Percentiles rank a stretch among this genome's conserved stretches.
These are phyloP conservation scores for Biscutella auriculata DNA, from an alignment of 441 rosid species.

Conservation along the genomic window DNA sequence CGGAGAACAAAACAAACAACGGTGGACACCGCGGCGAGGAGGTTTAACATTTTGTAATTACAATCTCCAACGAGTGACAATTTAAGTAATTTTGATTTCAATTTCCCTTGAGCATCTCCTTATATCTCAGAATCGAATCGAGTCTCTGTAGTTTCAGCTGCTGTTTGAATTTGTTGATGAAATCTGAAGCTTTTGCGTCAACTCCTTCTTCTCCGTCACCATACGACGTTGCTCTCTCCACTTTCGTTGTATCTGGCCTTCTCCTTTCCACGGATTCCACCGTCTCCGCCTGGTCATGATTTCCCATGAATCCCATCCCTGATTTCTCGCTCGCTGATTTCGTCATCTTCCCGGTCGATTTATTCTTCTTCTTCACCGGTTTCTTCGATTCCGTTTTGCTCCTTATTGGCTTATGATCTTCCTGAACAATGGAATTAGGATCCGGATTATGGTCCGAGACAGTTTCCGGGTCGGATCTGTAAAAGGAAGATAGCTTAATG, in stretches of 20 bases:
- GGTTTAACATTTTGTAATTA: neutral
- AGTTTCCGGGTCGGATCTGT: slow-evolving; percentile 29
- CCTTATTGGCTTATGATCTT: slow-evolving; percentile 23
- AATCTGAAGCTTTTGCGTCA: slow-evolving; percentile 78
- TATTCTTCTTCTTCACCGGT: slow-evolving; percentile 16
- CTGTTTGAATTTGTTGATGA: slow-evolving; percentile 64
- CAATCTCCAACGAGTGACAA: neutral
- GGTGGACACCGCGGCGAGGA: neutral
- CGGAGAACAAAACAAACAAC: neutral
- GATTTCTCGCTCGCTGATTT: slow-evolving; percentile 54
- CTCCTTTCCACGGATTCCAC: slow-evolving; percentile 32
- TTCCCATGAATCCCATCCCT: slow-evolving; percentile 5
- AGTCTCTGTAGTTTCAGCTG: slow-evolving; percentile 71
- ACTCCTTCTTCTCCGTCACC: slow-evolving; percentile 42
- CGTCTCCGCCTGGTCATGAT: slow-evolving; percentile 10
- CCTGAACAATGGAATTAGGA: neutral
- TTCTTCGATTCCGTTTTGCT: slow-evolving; percentile 30
- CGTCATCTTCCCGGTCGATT: slow-evolving; percentile 33
- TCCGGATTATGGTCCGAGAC: slow-evolving; percentile 3
- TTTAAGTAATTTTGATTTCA: neutral
- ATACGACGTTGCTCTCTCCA: slow-evolving; percentile 22
- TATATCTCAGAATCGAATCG: slow-evolving; percentile 53
- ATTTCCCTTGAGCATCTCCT: slow-evolving; percentile 33
- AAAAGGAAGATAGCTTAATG: slow-evolving; percentile 27
- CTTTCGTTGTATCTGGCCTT: slow-evolving; percentile 38